A percentile compares a stretch with the other conserved stretches of the same genome.
These are phyloP conservation scores for Boletus patriciae DNA, from an alignment of 768 basidiomycete genomes.

Conservation along the genomic window DNA sequence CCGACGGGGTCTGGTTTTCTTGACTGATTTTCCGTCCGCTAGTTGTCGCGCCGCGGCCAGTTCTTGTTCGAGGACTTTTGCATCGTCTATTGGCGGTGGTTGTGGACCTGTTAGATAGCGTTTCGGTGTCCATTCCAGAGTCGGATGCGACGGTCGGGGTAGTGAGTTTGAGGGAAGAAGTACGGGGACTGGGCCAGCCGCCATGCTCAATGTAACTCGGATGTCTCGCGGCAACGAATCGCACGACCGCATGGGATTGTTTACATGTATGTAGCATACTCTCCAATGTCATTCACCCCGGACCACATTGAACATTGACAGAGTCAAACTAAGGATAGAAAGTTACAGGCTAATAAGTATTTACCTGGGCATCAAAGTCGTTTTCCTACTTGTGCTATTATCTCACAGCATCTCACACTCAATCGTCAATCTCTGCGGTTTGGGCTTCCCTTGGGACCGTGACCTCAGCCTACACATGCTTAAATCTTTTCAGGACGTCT, in stretches of 20 bases:
- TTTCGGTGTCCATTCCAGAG: conserved; percentile 75
- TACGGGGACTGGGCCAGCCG: conserved; percentile 42
- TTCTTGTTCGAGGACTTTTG: conserved; percentile 74
- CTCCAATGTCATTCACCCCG: too few relatives aligned
- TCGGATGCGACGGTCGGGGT: conserved; percentile 38
- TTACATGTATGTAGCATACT: too few relatives aligned
- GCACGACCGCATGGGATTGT: background rate
- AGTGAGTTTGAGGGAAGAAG: conserved; percentile 51
- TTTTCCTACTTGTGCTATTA: background rate
- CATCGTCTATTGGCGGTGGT: conserved; percentile 78
- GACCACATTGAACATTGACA: background rate
- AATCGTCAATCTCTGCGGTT: background rate
- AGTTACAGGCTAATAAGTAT: too few relatives aligned
- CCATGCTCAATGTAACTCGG: too few relatives aligned
- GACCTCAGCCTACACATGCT: background rate
- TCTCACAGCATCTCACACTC: background rate
- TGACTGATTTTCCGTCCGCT: conserved; percentile 78
- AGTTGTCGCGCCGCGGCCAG: conserved; percentile 69
- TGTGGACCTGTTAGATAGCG: conserved; percentile 65
- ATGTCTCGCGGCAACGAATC: too few relatives aligned
- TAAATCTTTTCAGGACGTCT: conserved; percentile 13
- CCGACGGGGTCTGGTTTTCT: conserved; percentile 88
- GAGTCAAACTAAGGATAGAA: background rate
- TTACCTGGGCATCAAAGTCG: background rate
- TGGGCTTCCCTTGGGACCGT: background rate